Percentiles rank a stretch among this genome's conserved stretches.
Evolutionary conservation across 768 basidiomycete genomes (phyloP).

Genomic region (Termitomyces heimii): DNA sequence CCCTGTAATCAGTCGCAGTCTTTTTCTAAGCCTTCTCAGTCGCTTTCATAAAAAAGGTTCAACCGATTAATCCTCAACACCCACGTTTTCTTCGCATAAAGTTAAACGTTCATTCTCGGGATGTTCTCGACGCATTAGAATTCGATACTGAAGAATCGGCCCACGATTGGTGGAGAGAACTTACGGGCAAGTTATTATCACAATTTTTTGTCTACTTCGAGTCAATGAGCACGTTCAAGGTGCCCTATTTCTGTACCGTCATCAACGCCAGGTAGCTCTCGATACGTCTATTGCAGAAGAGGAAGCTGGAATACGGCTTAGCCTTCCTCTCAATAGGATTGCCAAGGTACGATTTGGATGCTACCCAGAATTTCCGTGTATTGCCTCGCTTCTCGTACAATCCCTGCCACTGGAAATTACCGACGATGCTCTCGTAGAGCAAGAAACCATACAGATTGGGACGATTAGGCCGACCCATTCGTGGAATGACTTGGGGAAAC

Average conservation of each 20-base stretch:
- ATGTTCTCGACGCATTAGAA: slow-evolving; percentile 28
- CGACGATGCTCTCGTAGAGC: slow-evolving; percentile 13
- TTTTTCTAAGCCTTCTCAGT: slow-evolving; percentile 27
- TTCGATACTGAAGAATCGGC: slow-evolving; percentile 56
- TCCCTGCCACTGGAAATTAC: slow-evolving; percentile 14
- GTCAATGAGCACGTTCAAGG: slow-evolving; percentile 22
- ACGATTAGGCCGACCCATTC: slow-evolving; percentile 17
- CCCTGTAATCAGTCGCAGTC: background rate
- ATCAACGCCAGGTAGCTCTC: slow-evolving; percentile 31
- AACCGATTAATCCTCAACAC: slow-evolving; percentile 37
- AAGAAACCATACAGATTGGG: slow-evolving; percentile 24
- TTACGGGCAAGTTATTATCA: slow-evolving; percentile 27
- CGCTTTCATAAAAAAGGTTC: slow-evolving; percentile 37
- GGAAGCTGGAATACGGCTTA: slow-evolving; percentile 35
- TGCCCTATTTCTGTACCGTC: slow-evolving; percentile 39
- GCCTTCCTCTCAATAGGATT: slow-evolving; percentile 38
- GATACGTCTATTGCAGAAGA: slow-evolving; percentile 22
- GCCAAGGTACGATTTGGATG: slow-evolving; percentile 15
- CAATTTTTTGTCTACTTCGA: background rate
- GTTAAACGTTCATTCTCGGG: slow-evolving; percentile 23
- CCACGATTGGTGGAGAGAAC: slow-evolving; percentile 41
- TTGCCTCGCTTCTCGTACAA: slow-evolving; percentile 20
- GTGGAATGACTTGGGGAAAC: slow-evolving; percentile 23
- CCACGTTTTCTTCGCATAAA: slow-evolving; percentile 36
- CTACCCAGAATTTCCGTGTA: slow-evolving; percentile 21